Evolutionary conservation across 257 asterid species (phyloP).

Genomic region (Capsicum pubescens): DNA sequence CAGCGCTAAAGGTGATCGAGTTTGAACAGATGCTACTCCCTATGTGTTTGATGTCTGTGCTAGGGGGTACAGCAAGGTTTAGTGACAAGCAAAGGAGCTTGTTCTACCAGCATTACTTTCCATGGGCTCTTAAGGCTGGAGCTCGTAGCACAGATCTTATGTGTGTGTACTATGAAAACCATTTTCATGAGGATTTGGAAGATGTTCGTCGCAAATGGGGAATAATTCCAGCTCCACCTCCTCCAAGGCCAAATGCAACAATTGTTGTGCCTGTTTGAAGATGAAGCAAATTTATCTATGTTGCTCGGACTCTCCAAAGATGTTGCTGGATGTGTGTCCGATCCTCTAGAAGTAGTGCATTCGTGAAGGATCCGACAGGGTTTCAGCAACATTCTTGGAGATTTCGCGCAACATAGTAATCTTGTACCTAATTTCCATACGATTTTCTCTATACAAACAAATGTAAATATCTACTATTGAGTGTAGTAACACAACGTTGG

Average conservation of each 20-base stretch:
- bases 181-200: slow-evolving; percentile 86
- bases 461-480: neutral
- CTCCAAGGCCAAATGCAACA: slow-evolving; percentile 41
- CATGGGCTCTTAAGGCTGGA: slow-evolving; percentile 95
- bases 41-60: slow-evolving; percentile 87
- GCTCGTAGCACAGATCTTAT: slow-evolving; percentile 71
- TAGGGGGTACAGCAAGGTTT: slow-evolving; percentile 89
- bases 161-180: slow-evolving; percentile 87
- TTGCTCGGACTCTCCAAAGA: no score
- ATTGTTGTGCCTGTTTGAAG: slow-evolving; percentile 33
- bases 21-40: slow-evolving; percentile 97
- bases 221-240: slow-evolving; percentile 72
- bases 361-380: no score
- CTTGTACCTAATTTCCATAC: neutral
- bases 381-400: no score
- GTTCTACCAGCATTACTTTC: slow-evolving; percentile 91
- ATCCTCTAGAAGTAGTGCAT: no score
- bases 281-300: slow-evolving; percentile 6
- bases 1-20: slow-evolving; percentile 86
- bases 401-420: no score
- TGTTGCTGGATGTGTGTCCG: no score
- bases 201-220: slow-evolving; percentile 84
- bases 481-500: neutral
- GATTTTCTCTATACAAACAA: neutral
- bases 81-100: slow-evolving; percentile 68